phyloP scores from a whole-genome alignment of 768 basidiomycete species.

The Podaxis sp. region DNA sequence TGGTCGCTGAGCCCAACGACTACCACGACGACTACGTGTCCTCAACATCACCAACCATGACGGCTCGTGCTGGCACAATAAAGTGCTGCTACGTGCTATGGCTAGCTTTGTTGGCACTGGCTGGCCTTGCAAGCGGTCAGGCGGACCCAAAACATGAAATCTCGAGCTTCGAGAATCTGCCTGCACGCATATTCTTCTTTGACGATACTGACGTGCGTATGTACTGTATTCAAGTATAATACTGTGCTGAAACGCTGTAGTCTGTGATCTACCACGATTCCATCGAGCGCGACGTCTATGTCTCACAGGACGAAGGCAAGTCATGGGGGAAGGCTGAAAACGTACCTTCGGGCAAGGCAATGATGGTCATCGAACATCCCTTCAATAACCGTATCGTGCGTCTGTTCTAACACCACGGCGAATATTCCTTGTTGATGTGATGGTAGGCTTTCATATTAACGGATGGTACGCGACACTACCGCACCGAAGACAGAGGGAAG shows the following conservation, averaged over 20 bases:
- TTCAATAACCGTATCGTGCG: slow-evolving; percentile 72
- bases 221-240: neutral
- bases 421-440: neutral
- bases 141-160: slow-evolving; percentile 38
- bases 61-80: slow-evolving; percentile 1
- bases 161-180: slow-evolving; percentile 64
- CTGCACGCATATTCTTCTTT: slow-evolving; percentile 82
- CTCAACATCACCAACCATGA: neutral
- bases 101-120: neutral
- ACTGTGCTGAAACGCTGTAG: slow-evolving; percentile 4
- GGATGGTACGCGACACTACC: slow-evolving; percentile 71
- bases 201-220: slow-evolving; percentile 75
- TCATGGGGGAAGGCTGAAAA: slow-evolving; percentile 45
- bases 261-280: slow-evolving; percentile 80
- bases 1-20: slow-evolving; percentile 5
- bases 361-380: slow-evolving; percentile 83
- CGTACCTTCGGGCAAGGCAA: slow-evolving; percentile 53
- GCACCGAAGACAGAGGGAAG: slow-evolving; percentile 82
- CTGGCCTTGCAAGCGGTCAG: neutral
- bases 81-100: slow-evolving; percentile 3
- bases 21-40: slow-evolving; percentile 12
- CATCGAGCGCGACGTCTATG: slow-evolving; percentile 59
- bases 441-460: slow-evolving; percentile 85
- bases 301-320: slow-evolving; percentile 89
- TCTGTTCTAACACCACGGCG: neutral